phyloP scores from a whole-genome alignment of 2,329 filamentous ascomycete species.

The Colletotrichum lupini region DNA sequence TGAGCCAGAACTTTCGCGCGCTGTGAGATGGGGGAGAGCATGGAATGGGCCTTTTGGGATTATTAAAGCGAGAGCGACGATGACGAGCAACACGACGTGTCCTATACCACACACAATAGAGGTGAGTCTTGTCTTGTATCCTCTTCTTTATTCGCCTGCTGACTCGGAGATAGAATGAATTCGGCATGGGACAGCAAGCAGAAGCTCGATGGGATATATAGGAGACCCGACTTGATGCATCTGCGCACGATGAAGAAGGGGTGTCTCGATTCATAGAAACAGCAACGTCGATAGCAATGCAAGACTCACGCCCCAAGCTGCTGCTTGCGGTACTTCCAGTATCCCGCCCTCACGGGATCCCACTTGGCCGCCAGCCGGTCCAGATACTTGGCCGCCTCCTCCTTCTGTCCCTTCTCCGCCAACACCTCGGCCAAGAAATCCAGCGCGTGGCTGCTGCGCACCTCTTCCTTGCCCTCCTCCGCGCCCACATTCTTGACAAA shows the following conservation, averaged over 20 bases:
- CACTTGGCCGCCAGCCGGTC: constrained; percentile 83
- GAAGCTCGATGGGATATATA: not conserved
- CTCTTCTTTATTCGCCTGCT: not conserved
- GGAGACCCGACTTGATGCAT: not conserved
- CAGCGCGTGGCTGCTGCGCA: constrained; percentile 73
- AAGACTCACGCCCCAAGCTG: constrained; percentile 34
- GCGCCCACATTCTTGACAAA: constrained; percentile 62
- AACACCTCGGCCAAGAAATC: constrained; percentile 80
- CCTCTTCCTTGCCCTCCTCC: constrained; percentile 58
- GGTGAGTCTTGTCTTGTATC: not conserved
- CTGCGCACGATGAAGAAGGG: not conserved
- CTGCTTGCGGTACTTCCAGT: constrained; percentile 77
- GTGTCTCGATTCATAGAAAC: not conserved
- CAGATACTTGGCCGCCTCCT: constrained; percentile 76
- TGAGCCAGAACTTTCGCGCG: constrained; percentile 78
- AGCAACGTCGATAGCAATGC: not conserved
- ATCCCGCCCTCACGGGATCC: constrained; percentile 90
- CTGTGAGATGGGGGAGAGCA: constrained; percentile 46
- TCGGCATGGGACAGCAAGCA: not conserved
- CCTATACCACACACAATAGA: not conserved
- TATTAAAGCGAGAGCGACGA: no score
- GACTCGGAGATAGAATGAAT: not conserved
- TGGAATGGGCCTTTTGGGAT: no score
- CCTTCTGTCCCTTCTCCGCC: constrained; percentile 63
- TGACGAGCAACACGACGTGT: not conserved